A percentile compares a stretch with the other conserved stretches of the same genome.
Evolutionary conservation across 768 basidiomycete genomes (phyloP).

Genomic region (Cystobasidium tubakii): DNA sequence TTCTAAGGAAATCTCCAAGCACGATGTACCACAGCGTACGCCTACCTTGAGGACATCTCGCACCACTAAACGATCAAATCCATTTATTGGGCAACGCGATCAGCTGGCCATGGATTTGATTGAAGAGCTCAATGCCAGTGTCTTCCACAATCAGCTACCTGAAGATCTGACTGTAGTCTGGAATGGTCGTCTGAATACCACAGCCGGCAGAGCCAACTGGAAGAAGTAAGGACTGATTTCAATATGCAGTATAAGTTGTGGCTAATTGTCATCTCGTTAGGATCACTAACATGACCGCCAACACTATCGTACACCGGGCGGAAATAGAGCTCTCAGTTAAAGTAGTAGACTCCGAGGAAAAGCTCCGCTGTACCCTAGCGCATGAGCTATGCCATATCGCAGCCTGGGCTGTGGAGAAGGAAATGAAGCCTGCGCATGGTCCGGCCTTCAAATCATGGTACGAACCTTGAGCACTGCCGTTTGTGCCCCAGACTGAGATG

Average conservation of each 20-base stretch:
- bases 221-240: slow-evolving; percentile 42
- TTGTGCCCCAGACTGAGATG: no score
- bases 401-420: slow-evolving; percentile 50
- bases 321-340: slow-evolving; percentile 51
- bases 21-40: no score
- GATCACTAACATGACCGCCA: slow-evolving; percentile 4
- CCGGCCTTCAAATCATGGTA: slow-evolving; percentile 51
- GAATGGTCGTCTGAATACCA: slow-evolving; percentile 50
- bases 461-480: no score
- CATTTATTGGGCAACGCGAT: slow-evolving; percentile 9
- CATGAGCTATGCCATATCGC: slow-evolving; percentile 54
- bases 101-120: slow-evolving; percentile 17
- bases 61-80: not conserved
- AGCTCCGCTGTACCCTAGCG: slow-evolving; percentile 51
- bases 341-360: slow-evolving; percentile 51
- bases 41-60: not conserved
- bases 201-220: slow-evolving; percentile 50
- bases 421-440: slow-evolving; percentile 51
- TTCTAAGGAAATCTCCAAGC: no score
- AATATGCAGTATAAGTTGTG: not conserved
- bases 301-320: slow-evolving; percentile 33
- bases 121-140: slow-evolving; percentile 46
- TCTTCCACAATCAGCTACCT: slow-evolving; percentile 48
- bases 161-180: slow-evolving; percentile 47
- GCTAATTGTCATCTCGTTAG: not conserved